Evolutionary conservation across 495 filamentous ascomycete species (phyloP).

Genomic region (Emericellopsis terricola): DNA sequence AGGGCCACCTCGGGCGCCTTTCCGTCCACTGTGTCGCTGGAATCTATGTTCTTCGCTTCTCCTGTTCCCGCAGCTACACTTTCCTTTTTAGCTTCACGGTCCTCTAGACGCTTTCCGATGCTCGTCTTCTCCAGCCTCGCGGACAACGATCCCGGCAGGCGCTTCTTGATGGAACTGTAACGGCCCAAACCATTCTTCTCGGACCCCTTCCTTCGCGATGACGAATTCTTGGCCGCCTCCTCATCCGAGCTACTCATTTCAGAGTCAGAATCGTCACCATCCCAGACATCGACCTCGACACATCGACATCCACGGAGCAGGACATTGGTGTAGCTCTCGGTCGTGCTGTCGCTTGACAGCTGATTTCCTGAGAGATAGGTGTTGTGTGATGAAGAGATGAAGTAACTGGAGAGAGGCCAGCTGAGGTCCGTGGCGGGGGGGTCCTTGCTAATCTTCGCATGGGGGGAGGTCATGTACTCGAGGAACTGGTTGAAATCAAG

Average conservation of each 20-base stretch:
- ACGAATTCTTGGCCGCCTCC: slow-evolving; percentile 9
- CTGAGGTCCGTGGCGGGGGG: slow-evolving; percentile 28
- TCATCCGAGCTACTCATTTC: slow-evolving; percentile 15
- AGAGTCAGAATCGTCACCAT: slow-evolving; percentile 43
- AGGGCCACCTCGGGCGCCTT: slow-evolving; percentile 8
- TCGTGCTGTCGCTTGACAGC: slow-evolving; percentile 64
- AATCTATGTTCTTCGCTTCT: slow-evolving; percentile 3
- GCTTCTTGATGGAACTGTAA: slow-evolving; percentile 18
- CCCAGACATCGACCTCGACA: slow-evolving; percentile 93
- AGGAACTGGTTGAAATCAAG: slow-evolving; percentile 34
- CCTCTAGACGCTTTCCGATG: slow-evolving; percentile 19
- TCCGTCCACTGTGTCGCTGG: slow-evolving; percentile 6
- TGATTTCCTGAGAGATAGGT: slow-evolving; percentile 91
- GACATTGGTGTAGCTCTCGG: slow-evolving; percentile 69
- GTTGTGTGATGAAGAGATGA: slow-evolving; percentile 84
- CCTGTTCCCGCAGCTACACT: slow-evolving; percentile 10
- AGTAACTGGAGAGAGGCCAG: slow-evolving; percentile 71
- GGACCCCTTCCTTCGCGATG: slow-evolving; percentile 7
- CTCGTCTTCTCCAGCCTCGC: slow-evolving; percentile 18
- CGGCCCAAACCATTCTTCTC: slow-evolving; percentile 6
- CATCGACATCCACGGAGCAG: slow-evolving; percentile 74
- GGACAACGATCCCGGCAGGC: slow-evolving; percentile 13
- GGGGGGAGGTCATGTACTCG: slow-evolving; percentile 40
- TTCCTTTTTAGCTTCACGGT: slow-evolving; percentile 9
- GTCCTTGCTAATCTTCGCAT: slow-evolving; percentile 25